Conservation (phyloP, 192 early-diverging fungal species). For the Glomus cerebriforme region DNA sequence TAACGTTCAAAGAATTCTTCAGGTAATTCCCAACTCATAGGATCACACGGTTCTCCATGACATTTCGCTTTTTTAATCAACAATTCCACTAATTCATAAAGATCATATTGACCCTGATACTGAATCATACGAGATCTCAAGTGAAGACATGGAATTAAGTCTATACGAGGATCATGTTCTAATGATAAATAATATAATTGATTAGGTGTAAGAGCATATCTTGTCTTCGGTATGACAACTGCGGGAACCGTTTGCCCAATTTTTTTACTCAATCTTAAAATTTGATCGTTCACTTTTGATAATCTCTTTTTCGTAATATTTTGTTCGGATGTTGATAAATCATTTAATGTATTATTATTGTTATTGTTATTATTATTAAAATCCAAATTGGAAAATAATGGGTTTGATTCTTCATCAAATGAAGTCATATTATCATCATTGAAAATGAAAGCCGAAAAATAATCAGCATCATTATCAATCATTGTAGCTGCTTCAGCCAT, state of each 20-base stretch:
- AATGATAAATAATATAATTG: conserved; percentile 17
- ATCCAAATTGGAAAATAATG: too few species aligned
- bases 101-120: conserved; percentile 37
- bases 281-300: not conserved
- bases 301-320: not conserved
- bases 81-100: conserved; percentile 39
- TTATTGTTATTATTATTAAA: too few species aligned
- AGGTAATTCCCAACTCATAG: conserved; percentile 44
- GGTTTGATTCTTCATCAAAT: too few species aligned
- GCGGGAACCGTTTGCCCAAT: not conserved
- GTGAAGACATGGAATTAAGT: conserved; percentile 45
- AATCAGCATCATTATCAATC: not conserved
- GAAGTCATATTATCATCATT: too few species aligned
- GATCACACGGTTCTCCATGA: conserved; percentile 45
- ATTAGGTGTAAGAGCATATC: not conserved
- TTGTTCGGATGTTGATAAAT: not conserved
- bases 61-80: conserved; percentile 41
- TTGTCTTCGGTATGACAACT: not conserved
- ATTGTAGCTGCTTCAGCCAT: not conserved
- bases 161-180: conserved; percentile 43
- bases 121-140: conserved; percentile 44
- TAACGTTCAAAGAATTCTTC: conserved; percentile 44
- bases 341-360: too few species aligned
- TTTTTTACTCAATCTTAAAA: not conserved
- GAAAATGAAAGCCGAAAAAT: not conserved